Base-by-base conservation (phyloP, 495 filamentous ascomycete species). In the Daldinia bambusicola region DNA sequence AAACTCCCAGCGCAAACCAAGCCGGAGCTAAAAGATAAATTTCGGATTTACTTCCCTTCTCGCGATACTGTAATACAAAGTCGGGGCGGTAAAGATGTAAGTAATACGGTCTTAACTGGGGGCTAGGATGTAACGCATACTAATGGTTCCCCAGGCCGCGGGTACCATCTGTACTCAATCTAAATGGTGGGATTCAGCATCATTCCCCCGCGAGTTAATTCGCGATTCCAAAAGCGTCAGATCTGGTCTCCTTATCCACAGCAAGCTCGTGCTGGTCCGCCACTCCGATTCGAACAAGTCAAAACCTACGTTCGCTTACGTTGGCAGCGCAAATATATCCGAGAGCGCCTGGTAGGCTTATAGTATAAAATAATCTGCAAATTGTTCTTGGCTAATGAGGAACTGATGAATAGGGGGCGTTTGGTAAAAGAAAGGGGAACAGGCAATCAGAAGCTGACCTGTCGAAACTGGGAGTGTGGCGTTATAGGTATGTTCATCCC, bases 381-480 rank as follows among this genome's bases (percentile, higher is more conserved):
- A 10, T n/a, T n/a, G 20, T 4, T 12, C 6, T 4, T 18, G 5
- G 38, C 61, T 69, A 66, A 73, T 50, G 37, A 22, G 20, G 37
- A 55, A 61, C 20, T 26, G 34, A 16, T 43, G 30, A 45, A 38
- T 66, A 89, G 88, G 92, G 93, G 93, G 0, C 90, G 89, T 31
- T 80, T 96, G 2, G 84, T 88, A 41, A 87, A 89, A 59, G 92
- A 95, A 56, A 86, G 84, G 37, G 75, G 67, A 0, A 90, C 85
- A 0, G 89, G 89, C 55, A 67, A 80, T 20, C 85, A 87, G 0
- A 97, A 94, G 71, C 78, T 98, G 18, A 95, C 89, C 63, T 93
- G 91, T 75, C 88, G 92, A 12, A 99, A 98, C 78, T 99, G 95
- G 95, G 95, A 99, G 79, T 98, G 93, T 70, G 95, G 95, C 3